phyloP scores from a whole-genome alignment of 257 asterid species.

The Fraxinus excelsior region DNA sequence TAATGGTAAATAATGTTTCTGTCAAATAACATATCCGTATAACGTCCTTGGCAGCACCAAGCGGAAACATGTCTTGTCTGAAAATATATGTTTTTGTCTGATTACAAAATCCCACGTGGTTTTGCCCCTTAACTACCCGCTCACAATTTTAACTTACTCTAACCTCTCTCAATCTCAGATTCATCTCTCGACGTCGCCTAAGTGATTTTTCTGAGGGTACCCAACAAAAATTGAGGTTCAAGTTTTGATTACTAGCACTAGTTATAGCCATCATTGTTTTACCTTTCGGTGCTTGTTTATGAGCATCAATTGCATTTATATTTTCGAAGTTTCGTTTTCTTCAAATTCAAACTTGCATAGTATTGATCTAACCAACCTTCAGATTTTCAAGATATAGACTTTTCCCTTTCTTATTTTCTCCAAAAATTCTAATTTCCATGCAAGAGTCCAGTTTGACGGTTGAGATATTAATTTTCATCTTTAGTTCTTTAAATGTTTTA shows the following conservation, averaged over 20 bases:
- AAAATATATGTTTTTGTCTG: too few species aligned
- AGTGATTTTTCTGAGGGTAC: background rate
- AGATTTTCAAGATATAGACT: background rate
- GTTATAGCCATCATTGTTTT: background rate
- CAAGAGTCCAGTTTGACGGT: constrained; percentile 35
- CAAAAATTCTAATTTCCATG: constrained; percentile 27
- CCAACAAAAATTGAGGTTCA: background rate
- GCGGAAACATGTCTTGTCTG: too few species aligned
- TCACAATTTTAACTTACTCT: too few species aligned
- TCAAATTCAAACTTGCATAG: background rate
- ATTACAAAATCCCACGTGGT: too few species aligned
- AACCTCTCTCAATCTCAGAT: too few species aligned
- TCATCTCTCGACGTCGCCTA: too few species aligned
- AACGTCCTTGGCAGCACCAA: too few species aligned
- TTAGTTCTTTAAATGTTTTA: background rate
- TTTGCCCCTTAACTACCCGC: too few species aligned
- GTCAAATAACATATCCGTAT: too few species aligned
- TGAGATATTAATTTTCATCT: constrained; percentile 25
- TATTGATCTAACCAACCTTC: background rate
- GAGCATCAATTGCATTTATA: background rate
- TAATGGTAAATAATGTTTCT: too few species aligned
- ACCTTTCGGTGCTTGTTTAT: background rate
- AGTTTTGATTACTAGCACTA: background rate
- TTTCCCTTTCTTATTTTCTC: background rate
- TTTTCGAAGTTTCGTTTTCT: background rate